Percentiles rank a stretch among this genome's conserved stretches.
Conservation (phyloP, 2,329 filamentous ascomycete genomes). For the Cladophialophora immunda region DNA sequence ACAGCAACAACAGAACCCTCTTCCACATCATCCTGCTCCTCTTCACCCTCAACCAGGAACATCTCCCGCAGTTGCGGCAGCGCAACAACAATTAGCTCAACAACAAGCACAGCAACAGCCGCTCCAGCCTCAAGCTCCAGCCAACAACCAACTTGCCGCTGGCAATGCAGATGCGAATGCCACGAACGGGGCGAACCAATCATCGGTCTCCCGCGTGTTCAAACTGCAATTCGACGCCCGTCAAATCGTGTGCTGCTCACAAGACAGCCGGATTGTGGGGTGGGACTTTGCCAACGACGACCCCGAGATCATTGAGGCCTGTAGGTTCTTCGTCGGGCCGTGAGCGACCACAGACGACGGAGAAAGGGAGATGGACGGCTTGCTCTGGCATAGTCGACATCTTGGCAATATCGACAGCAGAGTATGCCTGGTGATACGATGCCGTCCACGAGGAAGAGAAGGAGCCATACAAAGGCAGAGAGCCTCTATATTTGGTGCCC, state of each 20-base stretch:
- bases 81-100: slow-evolving; percentile 17
- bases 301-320: slow-evolving; percentile 77
- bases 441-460: too few species aligned
- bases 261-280: slow-evolving; percentile 89
- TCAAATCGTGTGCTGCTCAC: slow-evolving; percentile 92
- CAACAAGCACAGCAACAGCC: slow-evolving; percentile 15
- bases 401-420: background rate
- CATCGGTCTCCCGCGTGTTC: slow-evolving; percentile 74
- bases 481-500: too few species aligned
- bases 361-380: background rate
- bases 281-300: slow-evolving; percentile 98
- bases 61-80: background rate
- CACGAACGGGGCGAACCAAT: slow-evolving; percentile 25
- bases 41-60: slow-evolving; percentile 13
- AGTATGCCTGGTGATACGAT: background rate
- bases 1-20: slow-evolving; percentile 1
- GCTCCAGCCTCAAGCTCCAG: slow-evolving; percentile 28
- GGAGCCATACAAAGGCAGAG: too few species aligned
- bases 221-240: slow-evolving; percentile 96
- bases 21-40: slow-evolving; percentile 2
- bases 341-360: slow-evolving; percentile 8
- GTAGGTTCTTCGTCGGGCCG: slow-evolving; percentile 79
- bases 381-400: too few species aligned
- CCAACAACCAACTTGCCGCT: slow-evolving; percentile 31
- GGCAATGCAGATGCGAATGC: slow-evolving; percentile 43